phyloP scores from a whole-genome alignment of 257 asterid species.

The Solanum lignicaule region DNA sequence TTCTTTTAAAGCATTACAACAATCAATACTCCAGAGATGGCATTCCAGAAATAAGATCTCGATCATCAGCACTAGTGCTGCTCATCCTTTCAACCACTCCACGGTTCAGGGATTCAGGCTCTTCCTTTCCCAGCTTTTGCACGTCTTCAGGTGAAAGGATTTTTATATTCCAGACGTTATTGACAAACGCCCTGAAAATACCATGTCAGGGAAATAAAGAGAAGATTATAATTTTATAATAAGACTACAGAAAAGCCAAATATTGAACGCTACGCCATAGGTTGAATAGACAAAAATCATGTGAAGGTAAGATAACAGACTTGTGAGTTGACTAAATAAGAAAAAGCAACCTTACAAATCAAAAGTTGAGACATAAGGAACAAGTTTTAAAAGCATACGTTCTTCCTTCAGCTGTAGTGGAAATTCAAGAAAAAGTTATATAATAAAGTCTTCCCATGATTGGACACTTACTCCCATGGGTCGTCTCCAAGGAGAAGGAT shows the following conservation, averaged over 20 bases:
- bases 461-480: slow-evolving; percentile 86
- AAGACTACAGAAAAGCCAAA: not conserved
- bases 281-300: not conserved
- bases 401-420: not conserved
- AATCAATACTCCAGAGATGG: slow-evolving; percentile 53
- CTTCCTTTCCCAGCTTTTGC: slow-evolving; percentile 67
- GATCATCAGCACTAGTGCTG: slow-evolving; percentile 34
- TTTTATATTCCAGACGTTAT: slow-evolving; percentile 92
- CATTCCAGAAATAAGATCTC: slow-evolving; percentile 37
- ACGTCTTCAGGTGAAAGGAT: slow-evolving; percentile 89
- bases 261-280: not conserved
- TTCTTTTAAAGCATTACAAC: not conserved
- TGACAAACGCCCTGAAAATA: slow-evolving; percentile 67
- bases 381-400: not conserved
- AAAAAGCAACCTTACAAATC: not conserved
- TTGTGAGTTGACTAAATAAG: not conserved
- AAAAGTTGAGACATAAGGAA: not conserved
- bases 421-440: not conserved
- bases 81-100: slow-evolving; percentile 32
- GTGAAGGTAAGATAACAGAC: not conserved
- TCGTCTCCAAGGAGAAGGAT: slow-evolving; percentile 99
- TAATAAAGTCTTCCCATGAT: not conserved
- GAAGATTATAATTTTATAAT: not conserved
- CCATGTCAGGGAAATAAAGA: not conserved
- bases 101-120: slow-evolving; percentile 40